A percentile compares a stretch with the other conserved stretches of the same genome.
These are phyloP conservation scores for Williopsis jadinii DNA, from an alignment of 1,139 yeast genomes.

Conservation along the genomic window DNA sequence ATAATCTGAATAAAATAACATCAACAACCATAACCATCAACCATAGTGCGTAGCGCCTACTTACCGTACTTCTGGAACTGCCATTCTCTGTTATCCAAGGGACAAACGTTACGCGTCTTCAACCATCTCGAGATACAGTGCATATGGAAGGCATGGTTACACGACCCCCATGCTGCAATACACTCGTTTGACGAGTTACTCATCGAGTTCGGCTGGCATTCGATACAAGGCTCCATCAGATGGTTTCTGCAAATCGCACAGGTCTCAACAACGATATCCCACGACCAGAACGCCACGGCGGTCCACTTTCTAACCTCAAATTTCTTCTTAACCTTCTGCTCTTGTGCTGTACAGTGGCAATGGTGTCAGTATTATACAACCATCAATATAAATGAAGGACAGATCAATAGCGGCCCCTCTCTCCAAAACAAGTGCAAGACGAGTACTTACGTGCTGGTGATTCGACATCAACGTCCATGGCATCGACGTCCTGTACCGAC, in stretches of 20 bases:
- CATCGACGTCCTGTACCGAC: no score
- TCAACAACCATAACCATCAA: neutral
- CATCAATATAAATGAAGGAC: no score
- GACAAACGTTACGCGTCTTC: slow-evolving; percentile 95
- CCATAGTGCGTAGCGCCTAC: slow-evolving; percentile 3
- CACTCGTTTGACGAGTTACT: slow-evolving; percentile 70
- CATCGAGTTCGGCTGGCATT: slow-evolving; percentile 84
- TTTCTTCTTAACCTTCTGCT: slow-evolving; percentile 32
- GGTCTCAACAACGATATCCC: slow-evolving; percentile 95
- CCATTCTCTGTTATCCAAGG: slow-evolving; percentile 95
- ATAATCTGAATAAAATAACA: neutral
- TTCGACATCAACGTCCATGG: no score
- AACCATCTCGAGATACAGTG: slow-evolving; percentile 97
- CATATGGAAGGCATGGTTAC: slow-evolving; percentile 91
- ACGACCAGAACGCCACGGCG: slow-evolving; percentile 99
- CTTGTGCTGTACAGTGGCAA: no score
- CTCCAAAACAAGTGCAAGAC: no score
- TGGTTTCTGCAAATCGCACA: slow-evolving; percentile 99
- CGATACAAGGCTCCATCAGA: slow-evolving; percentile 97
- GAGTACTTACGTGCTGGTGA: no score
- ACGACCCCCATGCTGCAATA: slow-evolving; percentile 95
- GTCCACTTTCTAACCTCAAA: slow-evolving; percentile 88
- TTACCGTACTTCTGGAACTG: slow-evolving; percentile 75
- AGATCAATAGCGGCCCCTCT: no score
- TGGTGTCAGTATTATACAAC: no score